phyloP scores from a whole-genome alignment of 2,329 filamentous ascomycete species.

The Alternaria postmessia region DNA sequence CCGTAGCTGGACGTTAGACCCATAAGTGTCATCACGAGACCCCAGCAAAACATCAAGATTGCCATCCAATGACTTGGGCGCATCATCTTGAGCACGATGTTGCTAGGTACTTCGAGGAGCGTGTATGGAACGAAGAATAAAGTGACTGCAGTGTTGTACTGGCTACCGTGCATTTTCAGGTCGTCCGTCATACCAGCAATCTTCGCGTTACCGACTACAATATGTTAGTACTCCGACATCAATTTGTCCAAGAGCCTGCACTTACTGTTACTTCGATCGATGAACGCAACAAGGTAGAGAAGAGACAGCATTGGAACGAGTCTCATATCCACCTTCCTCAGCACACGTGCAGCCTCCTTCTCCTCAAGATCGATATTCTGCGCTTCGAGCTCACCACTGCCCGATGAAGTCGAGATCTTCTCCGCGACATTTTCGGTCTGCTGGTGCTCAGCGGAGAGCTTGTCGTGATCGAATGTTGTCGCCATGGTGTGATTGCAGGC shows the following conservation, averaged over 20 bases:
- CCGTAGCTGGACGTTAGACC: slow-evolving; percentile 57
- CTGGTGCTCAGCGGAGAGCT: slow-evolving; percentile 18
- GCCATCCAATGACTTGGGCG: slow-evolving; percentile 53
- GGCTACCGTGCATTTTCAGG: slow-evolving; percentile 46
- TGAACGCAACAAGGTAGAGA: slow-evolving; percentile 48
- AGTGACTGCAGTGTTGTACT: slow-evolving; percentile 53
- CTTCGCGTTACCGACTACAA: slow-evolving; percentile 51
- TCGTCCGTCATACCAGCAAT: slow-evolving; percentile 53
- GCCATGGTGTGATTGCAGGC: slow-evolving; percentile 16
- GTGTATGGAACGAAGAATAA: slow-evolving; percentile 54
- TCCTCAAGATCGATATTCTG: slow-evolving; percentile 36
- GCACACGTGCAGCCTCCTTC: slow-evolving; percentile 39
- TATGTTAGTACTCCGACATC: slow-evolving; percentile 10
- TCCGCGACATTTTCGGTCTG: slow-evolving; percentile 37
- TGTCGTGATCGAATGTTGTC: slow-evolving; percentile 25
- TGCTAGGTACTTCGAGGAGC: slow-evolving; percentile 49
- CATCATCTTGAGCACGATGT: slow-evolving; percentile 55
- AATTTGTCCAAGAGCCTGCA: not conserved
- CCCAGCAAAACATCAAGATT: slow-evolving; percentile 52
- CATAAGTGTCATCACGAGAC: slow-evolving; percentile 53
- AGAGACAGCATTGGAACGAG: slow-evolving; percentile 42
- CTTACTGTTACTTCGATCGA: slow-evolving; percentile 45
- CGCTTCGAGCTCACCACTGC: slow-evolving; percentile 32
- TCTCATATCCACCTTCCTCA: slow-evolving; percentile 46
- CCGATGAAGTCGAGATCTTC: slow-evolving; percentile 35